These are phyloP conservation scores for Heliamphora pulchella DNA, from an alignment of 179 eudicot species.

Conservation along the genomic window DNA sequence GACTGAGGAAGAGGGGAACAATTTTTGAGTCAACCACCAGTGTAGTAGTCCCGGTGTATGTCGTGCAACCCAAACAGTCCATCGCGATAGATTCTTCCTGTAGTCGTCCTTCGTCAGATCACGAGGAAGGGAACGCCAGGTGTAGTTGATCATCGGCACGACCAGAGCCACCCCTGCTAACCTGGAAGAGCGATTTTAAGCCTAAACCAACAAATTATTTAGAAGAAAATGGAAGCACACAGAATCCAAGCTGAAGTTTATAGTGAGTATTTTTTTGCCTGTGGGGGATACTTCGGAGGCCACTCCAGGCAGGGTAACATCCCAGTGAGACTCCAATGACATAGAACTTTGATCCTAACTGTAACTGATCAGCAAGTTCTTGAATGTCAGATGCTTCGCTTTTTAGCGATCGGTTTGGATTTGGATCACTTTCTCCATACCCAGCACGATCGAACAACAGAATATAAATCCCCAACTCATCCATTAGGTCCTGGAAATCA, in stretches of 20 bases:
- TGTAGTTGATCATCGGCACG: conserved; percentile 75
- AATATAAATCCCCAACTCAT: conserved; percentile 55
- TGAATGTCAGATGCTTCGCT: conserved; percentile 70
- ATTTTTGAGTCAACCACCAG: conserved; percentile 88
- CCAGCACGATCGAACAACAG: conserved; percentile 72
- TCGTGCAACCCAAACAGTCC: conserved; percentile 37
- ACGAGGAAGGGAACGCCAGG: conserved; percentile 78
- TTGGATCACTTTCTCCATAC: conserved; percentile 82
- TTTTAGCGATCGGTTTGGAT: conserved; percentile 54
- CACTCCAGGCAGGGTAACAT: conserved; percentile 61
- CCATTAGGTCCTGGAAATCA: conserved; percentile 48
- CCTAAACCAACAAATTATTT: neutral
- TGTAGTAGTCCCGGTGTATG: conserved; percentile 53
- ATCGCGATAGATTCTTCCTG: conserved; percentile 50
- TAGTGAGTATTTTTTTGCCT: conserved; percentile 30
- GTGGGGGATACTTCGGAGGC: conserved; percentile 59
- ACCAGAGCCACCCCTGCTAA: conserved; percentile 73
- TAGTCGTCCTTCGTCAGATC: conserved; percentile 58
- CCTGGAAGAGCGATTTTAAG: conserved; percentile 33
- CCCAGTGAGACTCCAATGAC: conserved; percentile 72
- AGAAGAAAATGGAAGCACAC: conserved; percentile 15
- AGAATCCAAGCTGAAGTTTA: neutral
- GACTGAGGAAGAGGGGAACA: conserved; percentile 59
- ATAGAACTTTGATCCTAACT: conserved; percentile 66
- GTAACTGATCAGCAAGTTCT: conserved; percentile 72